Evolutionary conservation across 768 basidiomycete genomes (phyloP).

Genomic region (Hysterangium stoloniferum): DNA sequence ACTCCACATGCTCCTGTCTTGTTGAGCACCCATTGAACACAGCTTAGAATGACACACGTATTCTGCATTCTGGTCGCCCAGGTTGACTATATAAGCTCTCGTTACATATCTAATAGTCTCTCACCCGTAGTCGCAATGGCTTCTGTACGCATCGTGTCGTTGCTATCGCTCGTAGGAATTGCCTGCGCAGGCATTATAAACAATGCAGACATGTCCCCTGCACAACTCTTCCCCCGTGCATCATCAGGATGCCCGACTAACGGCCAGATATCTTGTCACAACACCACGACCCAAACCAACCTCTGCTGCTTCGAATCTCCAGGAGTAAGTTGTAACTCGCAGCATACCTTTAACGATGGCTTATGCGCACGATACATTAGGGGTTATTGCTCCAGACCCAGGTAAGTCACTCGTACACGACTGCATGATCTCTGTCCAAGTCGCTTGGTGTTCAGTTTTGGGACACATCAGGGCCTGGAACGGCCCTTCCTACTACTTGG

Average conservation of each 20-base stretch:
- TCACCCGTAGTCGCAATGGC: not conserved
- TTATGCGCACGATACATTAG: not conserved
- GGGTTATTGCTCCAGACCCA: constrained; percentile 10
- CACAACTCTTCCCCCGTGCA: constrained; percentile 1
- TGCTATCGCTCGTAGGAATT: not conserved
- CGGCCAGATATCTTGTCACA: constrained; percentile 5
- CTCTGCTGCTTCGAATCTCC: constrained; percentile 10
- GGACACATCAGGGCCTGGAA: constrained; percentile 7
- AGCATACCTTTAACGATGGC: not conserved
- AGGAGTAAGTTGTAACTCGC: not conserved
- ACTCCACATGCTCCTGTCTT: no score
- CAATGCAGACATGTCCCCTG: not conserved
- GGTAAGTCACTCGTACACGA: not conserved
- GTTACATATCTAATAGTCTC: not conserved
- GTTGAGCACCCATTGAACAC: no score
- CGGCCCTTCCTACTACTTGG: not conserved
- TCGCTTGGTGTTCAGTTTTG: constrained; percentile 1
- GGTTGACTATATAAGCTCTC: not conserved
- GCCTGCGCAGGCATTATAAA: not conserved
- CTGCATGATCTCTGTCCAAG: not conserved
- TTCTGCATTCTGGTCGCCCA: no score
- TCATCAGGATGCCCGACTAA: constrained; percentile 2
- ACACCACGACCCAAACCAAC: constrained; percentile 6
- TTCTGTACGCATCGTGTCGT: not conserved
- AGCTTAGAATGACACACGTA: no score